phyloP scores from a whole-genome alignment of 768 basidiomycete genomes.

The Hericium alpestre region DNA sequence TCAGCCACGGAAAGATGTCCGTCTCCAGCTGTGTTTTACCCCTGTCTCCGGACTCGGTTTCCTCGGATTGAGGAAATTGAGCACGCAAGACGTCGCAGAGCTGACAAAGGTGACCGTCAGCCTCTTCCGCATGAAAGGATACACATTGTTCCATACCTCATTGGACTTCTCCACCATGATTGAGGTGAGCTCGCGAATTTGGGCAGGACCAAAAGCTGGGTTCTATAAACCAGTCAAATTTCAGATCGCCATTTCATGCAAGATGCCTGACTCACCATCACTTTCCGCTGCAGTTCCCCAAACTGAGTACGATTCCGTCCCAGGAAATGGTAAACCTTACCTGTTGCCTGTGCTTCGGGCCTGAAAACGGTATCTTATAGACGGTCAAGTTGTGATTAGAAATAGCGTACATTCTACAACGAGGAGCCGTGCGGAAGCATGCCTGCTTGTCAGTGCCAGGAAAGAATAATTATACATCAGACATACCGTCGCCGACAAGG shows the following conservation, averaged over 20 bases:
- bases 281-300: not conserved
- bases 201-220: conserved; percentile 1
- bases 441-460: too few species aligned
- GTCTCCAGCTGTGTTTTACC: not conserved
- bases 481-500: not conserved
- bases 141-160: not conserved
- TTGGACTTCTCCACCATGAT: not conserved
- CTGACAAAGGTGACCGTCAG: not conserved
- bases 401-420: not conserved
- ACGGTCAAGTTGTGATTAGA: not conserved
- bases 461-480: not conserved
- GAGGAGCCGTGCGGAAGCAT: not conserved
- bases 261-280: not conserved
- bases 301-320: not conserved
- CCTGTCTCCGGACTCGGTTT: not conserved
- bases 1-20: not conserved
- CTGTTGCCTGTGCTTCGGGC: not conserved
- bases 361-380: not conserved
- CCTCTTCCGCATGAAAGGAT: not conserved
- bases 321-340: not conserved
- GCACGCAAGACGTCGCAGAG: not conserved
- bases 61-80: not conserved
- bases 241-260: not conserved
- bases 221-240: not conserved
- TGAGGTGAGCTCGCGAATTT: not conserved